phyloP scores from a whole-genome alignment of 345 rosid genomes.

The Kernera saxatilis region DNA sequence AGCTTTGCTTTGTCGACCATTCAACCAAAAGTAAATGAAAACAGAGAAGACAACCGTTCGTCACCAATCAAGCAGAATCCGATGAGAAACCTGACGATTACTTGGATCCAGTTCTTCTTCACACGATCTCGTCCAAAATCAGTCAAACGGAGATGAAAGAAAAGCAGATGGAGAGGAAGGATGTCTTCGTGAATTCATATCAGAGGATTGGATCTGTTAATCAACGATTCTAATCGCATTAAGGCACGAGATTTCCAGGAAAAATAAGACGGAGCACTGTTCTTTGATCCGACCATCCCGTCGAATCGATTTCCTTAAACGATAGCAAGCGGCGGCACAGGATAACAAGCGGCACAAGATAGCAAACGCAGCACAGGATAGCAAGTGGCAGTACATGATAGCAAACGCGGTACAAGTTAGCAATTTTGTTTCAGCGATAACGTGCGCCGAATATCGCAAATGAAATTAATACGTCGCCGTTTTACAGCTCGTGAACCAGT shows the following conservation, averaged over 20 bases:
- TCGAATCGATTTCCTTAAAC: not conserved
- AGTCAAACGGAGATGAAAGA: not conserved
- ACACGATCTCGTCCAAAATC: constrained; percentile 2
- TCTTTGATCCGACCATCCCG: not conserved
- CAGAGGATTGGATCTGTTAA: not conserved
- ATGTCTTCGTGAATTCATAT: not conserved
- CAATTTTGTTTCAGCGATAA: no score
- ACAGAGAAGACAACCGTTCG: not conserved
- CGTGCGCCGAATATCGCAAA: no score
- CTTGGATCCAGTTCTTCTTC: constrained; percentile 15
- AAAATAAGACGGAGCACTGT: not conserved
- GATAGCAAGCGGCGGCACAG: not conserved
- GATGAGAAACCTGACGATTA: constrained; percentile 15
- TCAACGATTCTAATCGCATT: not conserved
- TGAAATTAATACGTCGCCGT: no score
- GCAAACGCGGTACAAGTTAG: no score
- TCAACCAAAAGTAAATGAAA: no score
- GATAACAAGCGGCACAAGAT: no score
- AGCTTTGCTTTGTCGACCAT: constrained; percentile 67
- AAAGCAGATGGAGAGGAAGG: not conserved
- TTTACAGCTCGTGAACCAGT: no score
- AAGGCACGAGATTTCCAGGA: not conserved
- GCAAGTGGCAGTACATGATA: no score
- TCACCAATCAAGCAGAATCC: not conserved
- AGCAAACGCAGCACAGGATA: no score